phyloP scores from a whole-genome alignment of 2,329 filamentous ascomycete genomes.

The Alternaria novae-zelandiae region DNA sequence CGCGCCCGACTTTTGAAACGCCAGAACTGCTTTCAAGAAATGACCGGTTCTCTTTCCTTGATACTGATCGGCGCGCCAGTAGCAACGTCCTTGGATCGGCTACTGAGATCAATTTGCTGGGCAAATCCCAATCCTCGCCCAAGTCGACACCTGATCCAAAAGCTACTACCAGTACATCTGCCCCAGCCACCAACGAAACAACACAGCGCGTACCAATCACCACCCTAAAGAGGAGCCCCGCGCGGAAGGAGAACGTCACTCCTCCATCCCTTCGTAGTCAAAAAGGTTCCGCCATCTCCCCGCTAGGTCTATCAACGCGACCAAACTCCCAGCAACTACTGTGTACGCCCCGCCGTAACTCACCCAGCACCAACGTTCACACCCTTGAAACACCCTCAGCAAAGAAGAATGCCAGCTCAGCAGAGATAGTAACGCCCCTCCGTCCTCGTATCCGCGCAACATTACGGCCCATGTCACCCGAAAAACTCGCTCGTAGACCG shows the following conservation, averaged over 20 bases:
- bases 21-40: constrained; percentile 51
- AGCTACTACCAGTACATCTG: constrained; percentile 29
- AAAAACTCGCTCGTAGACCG: constrained; percentile 31
- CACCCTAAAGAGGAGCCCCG: constrained; percentile 8
- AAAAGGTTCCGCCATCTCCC: constrained; percentile 2
- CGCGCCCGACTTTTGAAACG: constrained; percentile 18
- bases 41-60: constrained; percentile 53
- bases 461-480: constrained; percentile 24
- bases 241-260: constrained; percentile 35
- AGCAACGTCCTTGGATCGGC: constrained; percentile 24
- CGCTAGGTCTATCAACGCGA: constrained; percentile 1
- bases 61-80: constrained; percentile 40
- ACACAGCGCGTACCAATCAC: constrained; percentile 11
- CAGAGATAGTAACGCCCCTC: not conserved
- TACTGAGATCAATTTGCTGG: constrained; percentile 22
- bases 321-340: constrained; percentile 30
- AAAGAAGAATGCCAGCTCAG: constrained; percentile 3
- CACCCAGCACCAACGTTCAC: constrained; percentile 18
- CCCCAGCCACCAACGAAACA: constrained; percentile 10
- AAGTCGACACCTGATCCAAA: constrained; percentile 19
- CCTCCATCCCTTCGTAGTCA: constrained; percentile 4
- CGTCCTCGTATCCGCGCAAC: constrained; percentile 24
- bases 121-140: constrained; percentile 6
- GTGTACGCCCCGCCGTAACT: constrained; percentile 17
- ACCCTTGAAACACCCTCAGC: constrained; percentile 3